Evolutionary conservation across 2,329 filamentous ascomycete species (phyloP), one percentile per base, ranked within the genome.

Genomic region (Colletotrichum coccodes): DNA sequence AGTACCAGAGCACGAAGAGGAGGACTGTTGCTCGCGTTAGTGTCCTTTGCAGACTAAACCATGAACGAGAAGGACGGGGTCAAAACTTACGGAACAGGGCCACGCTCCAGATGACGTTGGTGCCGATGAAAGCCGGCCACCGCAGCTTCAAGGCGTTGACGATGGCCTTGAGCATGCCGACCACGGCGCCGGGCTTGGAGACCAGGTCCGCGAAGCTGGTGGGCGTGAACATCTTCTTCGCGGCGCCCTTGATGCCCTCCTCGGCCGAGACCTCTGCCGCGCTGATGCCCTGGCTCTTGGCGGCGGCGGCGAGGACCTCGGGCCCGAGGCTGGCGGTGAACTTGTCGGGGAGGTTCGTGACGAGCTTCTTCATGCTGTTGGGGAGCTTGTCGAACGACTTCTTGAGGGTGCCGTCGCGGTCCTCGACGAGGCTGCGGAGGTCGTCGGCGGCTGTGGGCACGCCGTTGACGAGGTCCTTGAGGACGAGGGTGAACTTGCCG

Each of bases 1-100:
- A 98, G 82, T 98, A 99, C 95, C 95, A 99, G 75, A 98, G 91
- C 50, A 97, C 94, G 77, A 97, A 96, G 64, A 99, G 87, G 18
- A 98, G 86, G 62, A 98, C 93, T 93, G 30, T 4, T 9, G 64
- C 1, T 6, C 23, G 7, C 16, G 54, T 75, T 21, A 75, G 72
- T 9, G 14, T 61, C 7, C 6, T 12, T 14, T 34, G 14, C 3
- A 8, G 28, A 26, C 5, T 23, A 28, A 3, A 21, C 21, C 11
- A 44, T 3, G 3, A 2, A 18, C 4, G 21, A 4, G 16, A 14
- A 28, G 36, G 36, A 38, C 5, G 12, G 36, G 26, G 21, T 18
- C 5, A 28, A 26, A 23, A 77, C 92, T 86, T 86, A 95, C 94
- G 85, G 76, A 97, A 97, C 1, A 98, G 83, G 0, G 94, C 94